Conservation (phyloP, 768 basidiomycete species). For the Chalciporus pseudorubinellus region DNA sequence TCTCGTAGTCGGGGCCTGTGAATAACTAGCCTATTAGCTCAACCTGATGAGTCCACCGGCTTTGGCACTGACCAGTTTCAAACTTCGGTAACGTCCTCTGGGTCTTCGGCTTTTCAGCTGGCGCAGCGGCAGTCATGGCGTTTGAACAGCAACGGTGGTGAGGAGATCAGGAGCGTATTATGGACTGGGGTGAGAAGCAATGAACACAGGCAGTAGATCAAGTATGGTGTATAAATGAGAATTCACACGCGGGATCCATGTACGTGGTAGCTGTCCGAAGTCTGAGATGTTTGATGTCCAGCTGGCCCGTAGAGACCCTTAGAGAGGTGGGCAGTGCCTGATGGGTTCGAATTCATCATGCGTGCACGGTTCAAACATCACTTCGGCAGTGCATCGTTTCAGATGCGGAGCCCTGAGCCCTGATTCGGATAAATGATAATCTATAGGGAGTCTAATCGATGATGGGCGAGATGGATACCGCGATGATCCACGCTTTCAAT, state of each 20-base stretch:
- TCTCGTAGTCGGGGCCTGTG: constrained; percentile 70
- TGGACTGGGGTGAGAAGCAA: neutral
- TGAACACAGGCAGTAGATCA: neutral
- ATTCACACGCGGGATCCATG: neutral
- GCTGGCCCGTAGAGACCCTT: neutral
- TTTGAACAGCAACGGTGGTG: neutral
- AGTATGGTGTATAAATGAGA: neutral
- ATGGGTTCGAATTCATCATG: too few relatives aligned
- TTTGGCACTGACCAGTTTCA: constrained; percentile 52
- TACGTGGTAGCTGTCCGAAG: neutral
- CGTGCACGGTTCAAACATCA: too few relatives aligned
- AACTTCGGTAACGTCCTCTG: constrained; percentile 71
- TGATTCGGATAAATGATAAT: too few relatives aligned
- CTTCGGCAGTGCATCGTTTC: too few relatives aligned
- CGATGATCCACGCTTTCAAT: too few relatives aligned
- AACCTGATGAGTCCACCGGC: neutral
- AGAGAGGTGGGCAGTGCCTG: neutral
- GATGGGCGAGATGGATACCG: too few relatives aligned
- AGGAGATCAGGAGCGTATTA: neutral
- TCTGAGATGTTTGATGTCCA: too few relatives aligned
- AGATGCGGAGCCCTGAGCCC: too few relatives aligned
- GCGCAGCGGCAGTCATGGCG: constrained; percentile 6
- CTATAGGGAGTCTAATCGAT: too few relatives aligned
- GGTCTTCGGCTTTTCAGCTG: constrained; percentile 37
- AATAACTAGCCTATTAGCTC: constrained; percentile 7